These are phyloP conservation scores for Alternaria sp. DNA, from an alignment of 2,329 filamentous ascomycete genomes.

Conservation along the genomic window DNA sequence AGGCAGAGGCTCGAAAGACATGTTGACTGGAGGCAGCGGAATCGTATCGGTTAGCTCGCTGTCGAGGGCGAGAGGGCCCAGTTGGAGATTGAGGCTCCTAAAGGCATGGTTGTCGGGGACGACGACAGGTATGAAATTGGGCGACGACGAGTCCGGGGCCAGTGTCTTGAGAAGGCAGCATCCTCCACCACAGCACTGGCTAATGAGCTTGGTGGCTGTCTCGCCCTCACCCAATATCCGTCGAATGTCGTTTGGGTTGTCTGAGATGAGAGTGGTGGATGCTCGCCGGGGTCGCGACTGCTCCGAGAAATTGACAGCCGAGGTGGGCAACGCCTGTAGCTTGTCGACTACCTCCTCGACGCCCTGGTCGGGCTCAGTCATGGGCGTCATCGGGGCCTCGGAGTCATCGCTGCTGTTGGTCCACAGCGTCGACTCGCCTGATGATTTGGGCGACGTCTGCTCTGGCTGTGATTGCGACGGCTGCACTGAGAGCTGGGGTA, in stretches of 20 bases:
- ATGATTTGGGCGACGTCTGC: conserved; percentile 51
- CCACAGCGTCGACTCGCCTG: conserved; percentile 52
- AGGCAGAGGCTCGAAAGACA: conserved; percentile 70
- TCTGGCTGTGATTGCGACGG: conserved; percentile 33
- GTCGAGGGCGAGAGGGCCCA: conserved; percentile 75
- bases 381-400: conserved; percentile 54
- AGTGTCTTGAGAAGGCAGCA: conserved; percentile 69
- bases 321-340: conserved; percentile 49
- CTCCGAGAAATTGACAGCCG: conserved; percentile 47
- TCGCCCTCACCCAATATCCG: conserved; percentile 64
- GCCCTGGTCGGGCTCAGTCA: conserved; percentile 52
- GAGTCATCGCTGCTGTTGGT: conserved; percentile 54
- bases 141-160: conserved; percentile 55
- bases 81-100: conserved; percentile 76
- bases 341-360: conserved; percentile 55
- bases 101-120: conserved; percentile 86
- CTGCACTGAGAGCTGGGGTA: conserved; percentile 41
- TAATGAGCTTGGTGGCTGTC: conserved; percentile 66
- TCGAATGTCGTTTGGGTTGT: conserved; percentile 66
- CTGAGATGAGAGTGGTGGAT: conserved; percentile 71
- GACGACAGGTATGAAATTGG: conserved; percentile 58
- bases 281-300: conserved; percentile 64
- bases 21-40: conserved; percentile 76
- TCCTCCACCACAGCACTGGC: conserved; percentile 71
- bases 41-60: conserved; percentile 75